Evolutionary conservation across 345 rosid genomes (phyloP).

Genomic region (Leavenworthia alabamica): DNA sequence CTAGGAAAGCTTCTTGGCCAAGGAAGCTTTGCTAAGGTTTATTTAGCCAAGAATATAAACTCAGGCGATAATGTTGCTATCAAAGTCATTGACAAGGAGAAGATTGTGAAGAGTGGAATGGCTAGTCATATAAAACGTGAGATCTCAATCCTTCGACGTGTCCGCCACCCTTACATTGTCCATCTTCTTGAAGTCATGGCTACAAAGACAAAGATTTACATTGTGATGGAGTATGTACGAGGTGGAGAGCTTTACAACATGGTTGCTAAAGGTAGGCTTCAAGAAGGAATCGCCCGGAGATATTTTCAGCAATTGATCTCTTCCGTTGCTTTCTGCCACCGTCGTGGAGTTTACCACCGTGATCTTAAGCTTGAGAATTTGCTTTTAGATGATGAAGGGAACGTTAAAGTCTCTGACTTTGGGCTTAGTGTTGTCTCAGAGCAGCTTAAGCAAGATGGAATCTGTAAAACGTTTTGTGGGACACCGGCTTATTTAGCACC

Average conservation of each 20-base stretch:
- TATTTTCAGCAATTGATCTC: conserved; percentile 80
- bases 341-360: conserved; percentile 88
- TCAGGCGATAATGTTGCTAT: conserved; percentile 76
- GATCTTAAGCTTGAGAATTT: conserved; percentile 84
- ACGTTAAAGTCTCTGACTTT: conserved; percentile 78
- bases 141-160: conserved; percentile 77
- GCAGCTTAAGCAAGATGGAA: conserved; percentile 60
- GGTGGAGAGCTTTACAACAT: conserved; percentile 83
- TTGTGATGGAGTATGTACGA: conserved; percentile 75
- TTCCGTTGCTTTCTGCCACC: conserved; percentile 77
- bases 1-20: conserved; percentile 84
- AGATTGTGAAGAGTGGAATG: conserved; percentile 35
- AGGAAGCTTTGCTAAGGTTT: conserved; percentile 93
- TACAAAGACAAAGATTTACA: conserved; percentile 74
- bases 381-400: conserved; percentile 62
- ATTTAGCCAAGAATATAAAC: conserved; percentile 52
- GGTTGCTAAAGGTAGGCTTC: conserved; percentile 65
- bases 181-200: conserved; percentile 75
- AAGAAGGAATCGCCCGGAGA: conserved; percentile 55
- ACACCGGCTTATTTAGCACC: conserved; percentile 76
- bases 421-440: conserved; percentile 72
- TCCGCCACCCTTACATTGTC: conserved; percentile 65
- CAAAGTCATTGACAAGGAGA: conserved; percentile 78
- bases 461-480: conserved; percentile 78
- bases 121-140: conserved; percentile 75